These are phyloP conservation scores for Carex pumila DNA, from an alignment of 176 grass and related monocot species.

Conservation along the genomic window DNA sequence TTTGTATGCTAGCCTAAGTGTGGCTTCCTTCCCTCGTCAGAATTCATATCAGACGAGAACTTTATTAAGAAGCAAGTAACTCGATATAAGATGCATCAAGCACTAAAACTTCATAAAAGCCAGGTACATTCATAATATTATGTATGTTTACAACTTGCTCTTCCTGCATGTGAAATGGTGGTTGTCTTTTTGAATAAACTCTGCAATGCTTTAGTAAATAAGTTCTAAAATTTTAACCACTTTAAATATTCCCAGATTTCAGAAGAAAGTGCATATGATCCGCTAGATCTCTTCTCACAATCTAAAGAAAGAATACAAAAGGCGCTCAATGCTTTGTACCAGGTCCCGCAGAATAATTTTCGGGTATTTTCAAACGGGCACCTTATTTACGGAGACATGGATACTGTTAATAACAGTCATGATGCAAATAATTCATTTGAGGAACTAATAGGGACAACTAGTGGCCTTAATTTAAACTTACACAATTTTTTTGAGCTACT, in stretches of 20 bases:
- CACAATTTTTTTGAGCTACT: slow-evolving; percentile 58
- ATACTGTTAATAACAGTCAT: slow-evolving; percentile 40
- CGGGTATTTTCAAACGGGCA: slow-evolving; percentile 74
- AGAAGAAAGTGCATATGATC: slow-evolving; percentile 62
- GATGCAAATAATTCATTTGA: slow-evolving; percentile 36
- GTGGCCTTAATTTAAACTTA: slow-evolving; percentile 48
- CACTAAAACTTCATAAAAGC: slow-evolving; percentile 59
- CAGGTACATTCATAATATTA: slow-evolving; percentile 36
- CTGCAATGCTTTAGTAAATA: not conserved
- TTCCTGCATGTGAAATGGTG: slow-evolving; percentile 9
- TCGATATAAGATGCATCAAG: slow-evolving; percentile 89
- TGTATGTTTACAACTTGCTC: not conserved
- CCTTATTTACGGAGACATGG: slow-evolving; percentile 73
- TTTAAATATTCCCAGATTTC: slow-evolving; percentile 46
- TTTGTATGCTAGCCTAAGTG: slow-evolving; percentile 65
- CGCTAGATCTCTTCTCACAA: slow-evolving; percentile 82
- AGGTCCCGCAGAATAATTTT: slow-evolving; percentile 79
- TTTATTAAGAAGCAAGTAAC: slow-evolving; percentile 78
- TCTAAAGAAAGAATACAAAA: slow-evolving; percentile 76
- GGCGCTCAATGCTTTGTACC: slow-evolving; percentile 62
- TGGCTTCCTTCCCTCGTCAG: slow-evolving; percentile 82
- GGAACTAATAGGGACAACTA: slow-evolving; percentile 38
- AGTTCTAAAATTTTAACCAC: not conserved
- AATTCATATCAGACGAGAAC: slow-evolving; percentile 76
- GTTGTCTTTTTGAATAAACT: not conserved